Evolutionary conservation across 768 basidiomycete species (phyloP).

Genomic region (Scleroderma bovista): DNA sequence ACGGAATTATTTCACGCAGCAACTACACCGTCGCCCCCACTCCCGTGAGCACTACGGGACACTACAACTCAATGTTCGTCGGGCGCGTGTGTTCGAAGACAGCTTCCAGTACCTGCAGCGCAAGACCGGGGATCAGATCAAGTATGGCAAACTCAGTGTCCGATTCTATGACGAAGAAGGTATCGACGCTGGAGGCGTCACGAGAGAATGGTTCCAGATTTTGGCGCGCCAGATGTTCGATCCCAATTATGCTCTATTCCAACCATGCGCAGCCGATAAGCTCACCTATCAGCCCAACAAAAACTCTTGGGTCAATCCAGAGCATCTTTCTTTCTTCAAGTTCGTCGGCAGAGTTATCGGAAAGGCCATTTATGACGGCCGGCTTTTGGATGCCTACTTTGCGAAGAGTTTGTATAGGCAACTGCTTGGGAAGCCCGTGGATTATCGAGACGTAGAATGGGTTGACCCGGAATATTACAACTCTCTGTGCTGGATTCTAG

Average conservation of each 20-base stretch:
- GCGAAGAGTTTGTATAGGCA: slow-evolving; percentile 95
- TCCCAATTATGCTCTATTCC: slow-evolving; percentile 96
- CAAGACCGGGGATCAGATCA: slow-evolving; percentile 92
- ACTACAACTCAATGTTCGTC: slow-evolving; percentile 82
- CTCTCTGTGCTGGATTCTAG: slow-evolving; percentile 95
- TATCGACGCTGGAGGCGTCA: slow-evolving; percentile 97
- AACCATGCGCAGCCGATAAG: slow-evolving; percentile 93
- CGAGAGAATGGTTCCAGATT: slow-evolving; percentile 98
- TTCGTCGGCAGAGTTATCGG: slow-evolving; percentile 98
- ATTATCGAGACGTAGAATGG: slow-evolving; percentile 95
- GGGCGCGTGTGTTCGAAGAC: slow-evolving; percentile 93
- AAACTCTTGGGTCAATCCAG: slow-evolving; percentile 89
- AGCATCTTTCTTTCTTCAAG: slow-evolving; percentile 96
- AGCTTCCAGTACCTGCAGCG: slow-evolving; percentile 90
- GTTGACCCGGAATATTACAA: slow-evolving; percentile 99
- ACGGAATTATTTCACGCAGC: slow-evolving; percentile 91
- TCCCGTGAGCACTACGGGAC: slow-evolving; percentile 77
- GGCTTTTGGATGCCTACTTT: slow-evolving; percentile 96
- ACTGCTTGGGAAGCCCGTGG: slow-evolving; percentile 88
- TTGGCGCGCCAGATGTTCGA: slow-evolving; percentile 99
- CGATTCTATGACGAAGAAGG: slow-evolving; percentile 97
- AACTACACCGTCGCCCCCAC: slow-evolving; percentile 79
- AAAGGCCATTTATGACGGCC: slow-evolving; percentile 95
- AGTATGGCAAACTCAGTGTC: slow-evolving; percentile 94
- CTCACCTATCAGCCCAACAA: slow-evolving; percentile 96